Evolutionary conservation across 306 rosid species (phyloP).

Genomic region (Senna tora): DNA sequence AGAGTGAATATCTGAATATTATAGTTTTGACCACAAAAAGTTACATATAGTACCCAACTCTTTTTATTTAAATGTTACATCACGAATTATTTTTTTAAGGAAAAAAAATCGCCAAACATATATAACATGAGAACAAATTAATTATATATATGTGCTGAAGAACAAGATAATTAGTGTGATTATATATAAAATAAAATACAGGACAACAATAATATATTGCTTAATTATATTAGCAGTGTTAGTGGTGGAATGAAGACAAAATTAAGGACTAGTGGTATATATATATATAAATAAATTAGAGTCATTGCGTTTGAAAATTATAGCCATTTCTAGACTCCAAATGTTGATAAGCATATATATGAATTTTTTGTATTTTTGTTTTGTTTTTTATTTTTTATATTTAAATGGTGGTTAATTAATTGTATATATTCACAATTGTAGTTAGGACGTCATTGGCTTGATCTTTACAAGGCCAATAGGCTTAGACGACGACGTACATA

Average conservation of each 20-base stretch:
- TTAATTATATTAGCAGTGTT: too few species aligned
- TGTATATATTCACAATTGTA: neutral
- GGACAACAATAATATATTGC: neutral
- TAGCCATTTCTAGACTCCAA: neutral
- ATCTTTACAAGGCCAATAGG: neutral
- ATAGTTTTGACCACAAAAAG: too few species aligned
- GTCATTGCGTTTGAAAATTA: neutral
- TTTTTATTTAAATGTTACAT: too few species aligned
- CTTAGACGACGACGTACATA: neutral
- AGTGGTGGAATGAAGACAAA: neutral
- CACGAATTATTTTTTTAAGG: too few species aligned
- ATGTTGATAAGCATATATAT: too few species aligned
- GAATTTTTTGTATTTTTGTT: too few species aligned
- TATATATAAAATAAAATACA: neutral
- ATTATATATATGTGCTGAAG: too few species aligned
- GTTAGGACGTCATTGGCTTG: neutral
- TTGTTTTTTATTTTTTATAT: neutral
- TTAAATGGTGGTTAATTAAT: neutral
- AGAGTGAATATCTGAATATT: too few species aligned
- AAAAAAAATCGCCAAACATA: too few species aligned
- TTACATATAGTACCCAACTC: too few species aligned
- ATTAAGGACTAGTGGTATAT: too few species aligned
- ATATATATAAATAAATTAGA: neutral
- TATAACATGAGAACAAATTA: too few species aligned
- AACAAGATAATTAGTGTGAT: neutral